Evolutionary conservation across 495 filamentous ascomycete species (phyloP), one percentile per base, ranked within the genome.

Genomic region (Aspergillus heteromorphus): DNA sequence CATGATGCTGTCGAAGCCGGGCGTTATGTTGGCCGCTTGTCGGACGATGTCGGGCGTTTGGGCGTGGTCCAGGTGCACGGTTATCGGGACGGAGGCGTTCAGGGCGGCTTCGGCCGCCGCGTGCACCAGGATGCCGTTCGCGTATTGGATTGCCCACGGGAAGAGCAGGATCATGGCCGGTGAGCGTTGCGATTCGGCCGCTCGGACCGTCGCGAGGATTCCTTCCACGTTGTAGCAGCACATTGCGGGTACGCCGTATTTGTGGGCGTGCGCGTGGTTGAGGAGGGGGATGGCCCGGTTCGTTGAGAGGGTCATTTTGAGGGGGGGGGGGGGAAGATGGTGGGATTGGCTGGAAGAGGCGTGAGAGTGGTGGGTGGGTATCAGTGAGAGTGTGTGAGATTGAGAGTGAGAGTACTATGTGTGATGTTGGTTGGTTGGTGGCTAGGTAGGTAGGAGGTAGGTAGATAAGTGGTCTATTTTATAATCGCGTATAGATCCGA

Each of bases 201-300:
- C 89, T 59, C 79, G 82, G 51, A 95, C 84, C 1, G 84, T 84
- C 20, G 87, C 89, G 45, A 91, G 80, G 68, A 92, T 87, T 61
- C 83, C 84, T 74, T 92, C 88, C 64, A 90, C 79, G 76, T 92
- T 92, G 82, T 95, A 95, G 77, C 82, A 87, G 73, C 85, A 89
- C 82, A 89, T 87, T 56, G 81, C 86, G 1, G 87, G 82, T 17
- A 91, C 78, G 59, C 79, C 87, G 70, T 89, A 91, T 20, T 83
- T 76, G 61, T 81, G 79, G 14, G 74, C 67, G 51, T 79, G 75
- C 52, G 87, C 87, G 51, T 80, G 79, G 68, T 85, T 79, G 61
- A 91, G 82, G 67, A 91, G 85, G 57, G 72, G 60, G 65, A 86
- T 75, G 52, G 86, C 83, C 62, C 82, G 82, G 73, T 90, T 89